These are phyloP conservation scores for Paramyrothecium sp. DNA, from an alignment of 2,329 filamentous ascomycete species.

Conservation along the genomic window DNA sequence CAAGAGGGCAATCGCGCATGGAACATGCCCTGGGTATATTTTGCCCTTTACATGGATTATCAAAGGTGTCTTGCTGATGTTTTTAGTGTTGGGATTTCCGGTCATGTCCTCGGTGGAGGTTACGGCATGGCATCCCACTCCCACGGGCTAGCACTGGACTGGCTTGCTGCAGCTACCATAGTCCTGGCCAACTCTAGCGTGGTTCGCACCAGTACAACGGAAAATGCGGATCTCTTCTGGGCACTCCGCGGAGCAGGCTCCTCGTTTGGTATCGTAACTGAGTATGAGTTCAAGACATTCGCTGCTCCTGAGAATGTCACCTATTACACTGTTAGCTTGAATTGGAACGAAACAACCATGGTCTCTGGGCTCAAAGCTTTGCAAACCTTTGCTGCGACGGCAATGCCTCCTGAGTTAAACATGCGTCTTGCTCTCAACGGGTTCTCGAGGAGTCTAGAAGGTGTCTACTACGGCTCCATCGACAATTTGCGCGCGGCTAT, in stretches of 20 bases:
- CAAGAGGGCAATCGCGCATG: slow-evolving; percentile 42
- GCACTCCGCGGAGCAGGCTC: slow-evolving; percentile 27
- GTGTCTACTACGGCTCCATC: slow-evolving; percentile 22
- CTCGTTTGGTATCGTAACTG: slow-evolving; percentile 26
- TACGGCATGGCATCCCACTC: slow-evolving; percentile 26
- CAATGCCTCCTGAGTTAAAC: slow-evolving; percentile 22
- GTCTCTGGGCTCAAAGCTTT: slow-evolving; percentile 18
- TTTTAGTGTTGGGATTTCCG: slow-evolving; percentile 22
- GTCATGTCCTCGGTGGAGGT: slow-evolving; percentile 26
- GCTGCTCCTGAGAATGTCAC: slow-evolving; percentile 15
- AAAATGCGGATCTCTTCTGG: slow-evolving; percentile 25
- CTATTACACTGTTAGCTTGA: slow-evolving; percentile 15
- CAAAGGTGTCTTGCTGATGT: too few species aligned
- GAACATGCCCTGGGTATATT: slow-evolving; percentile 50
- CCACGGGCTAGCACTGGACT: slow-evolving; percentile 24
- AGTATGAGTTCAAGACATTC: slow-evolving; percentile 24
- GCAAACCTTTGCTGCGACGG: slow-evolving; percentile 19
- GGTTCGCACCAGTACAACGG: slow-evolving; percentile 15
- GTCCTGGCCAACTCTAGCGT: slow-evolving; percentile 24
- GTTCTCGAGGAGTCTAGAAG: slow-evolving; percentile 14
- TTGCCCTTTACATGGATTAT: too few species aligned
- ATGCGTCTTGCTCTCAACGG: slow-evolving; percentile 17
- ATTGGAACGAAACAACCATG: slow-evolving; percentile 15
- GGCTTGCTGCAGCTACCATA: slow-evolving; percentile 22
- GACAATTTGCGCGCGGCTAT: slow-evolving; percentile 11